Evolutionary conservation across 2,329 filamentous ascomycete species (phyloP).

Genomic region (Metarhizium robertsii): DNA sequence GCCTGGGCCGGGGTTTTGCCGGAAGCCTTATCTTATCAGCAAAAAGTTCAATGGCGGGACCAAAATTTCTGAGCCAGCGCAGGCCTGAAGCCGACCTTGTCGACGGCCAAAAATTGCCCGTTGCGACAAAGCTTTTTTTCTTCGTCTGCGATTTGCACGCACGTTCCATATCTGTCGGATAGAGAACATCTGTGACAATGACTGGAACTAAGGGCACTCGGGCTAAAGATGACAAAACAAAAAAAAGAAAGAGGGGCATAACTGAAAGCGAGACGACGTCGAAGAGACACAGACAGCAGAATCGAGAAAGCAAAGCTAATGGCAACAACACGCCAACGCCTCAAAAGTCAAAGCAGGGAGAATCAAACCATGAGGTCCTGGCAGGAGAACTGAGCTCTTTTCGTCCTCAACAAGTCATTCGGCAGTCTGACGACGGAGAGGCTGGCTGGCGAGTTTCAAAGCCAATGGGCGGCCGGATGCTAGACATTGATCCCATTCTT

Average conservation of each 20-base stretch:
- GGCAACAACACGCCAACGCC: conserved; percentile 6
- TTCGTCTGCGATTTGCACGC: conserved; percentile 2
- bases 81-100: not conserved
- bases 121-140: conserved; percentile 5
- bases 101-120: conserved; percentile 3
- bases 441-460: conserved; percentile 51
- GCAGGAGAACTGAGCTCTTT: conserved; percentile 6
- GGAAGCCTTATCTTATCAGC: conserved; percentile 30
- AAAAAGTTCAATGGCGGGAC: conserved; percentile 31
- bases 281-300: conserved; percentile 29
- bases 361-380: conserved; percentile 3
- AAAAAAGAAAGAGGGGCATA: conserved; percentile 38
- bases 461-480: conserved; percentile 56
- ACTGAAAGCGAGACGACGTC: conserved; percentile 31
- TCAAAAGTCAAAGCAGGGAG: conserved; percentile 1
- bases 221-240: conserved; percentile 26
- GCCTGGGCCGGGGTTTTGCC: conserved; percentile 20
- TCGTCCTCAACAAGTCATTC: conserved; percentile 16
- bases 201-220: conserved; percentile 22
- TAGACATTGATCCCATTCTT: conserved; percentile 55
- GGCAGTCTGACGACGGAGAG: conserved; percentile 20
- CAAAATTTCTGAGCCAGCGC: conserved; percentile 25
- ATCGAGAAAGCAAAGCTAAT: conserved; percentile 19
- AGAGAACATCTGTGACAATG: conserved; percentile 18
- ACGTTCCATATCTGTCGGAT: conserved; percentile 7